Evolutionary conservation across 2,329 filamentous ascomycete species (phyloP), one percentile per base, ranked within the genome.

Genomic region (Alternaria atra): DNA sequence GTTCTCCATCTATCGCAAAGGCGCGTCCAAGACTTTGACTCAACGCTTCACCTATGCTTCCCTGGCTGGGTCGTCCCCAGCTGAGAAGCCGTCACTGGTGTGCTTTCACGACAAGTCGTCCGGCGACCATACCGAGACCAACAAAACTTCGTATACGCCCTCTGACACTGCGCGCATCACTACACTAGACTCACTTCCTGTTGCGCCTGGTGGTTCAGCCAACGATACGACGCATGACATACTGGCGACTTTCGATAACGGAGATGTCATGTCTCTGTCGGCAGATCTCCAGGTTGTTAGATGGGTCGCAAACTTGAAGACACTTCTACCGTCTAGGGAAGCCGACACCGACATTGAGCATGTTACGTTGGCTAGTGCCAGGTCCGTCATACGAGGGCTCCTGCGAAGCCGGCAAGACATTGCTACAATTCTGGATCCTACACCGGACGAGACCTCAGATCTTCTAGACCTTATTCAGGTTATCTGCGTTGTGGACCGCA

Each of bases 221-320:
- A 60, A 66, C 10, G 63, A 65, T n/a, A 55, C 63, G 7, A 65
- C 65, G 20, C 77, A 80, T 52, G 80, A 86, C 54, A 60, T 92
- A 2, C 67, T 92, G 23, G 82, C 83, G 2, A 82, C 91, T 1
- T 86, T 87, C 58, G 79, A 84, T 42, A 84, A 89, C 63, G 90
- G 90, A 35, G 84, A 88, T 59, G 79, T 91, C 20, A 70, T 86
- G 8, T 88, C 86, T 57, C 80, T 91, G 13, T 86, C 89, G 46
- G 85, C 86, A 2, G 87, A 90, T 55, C 68, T 81, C 12, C 63
- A 73, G 13, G 65, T 55, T 1, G 60, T 74, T 23, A 66, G 73
- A 53, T 81, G 79, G 79, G 65, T 68, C 15, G 66, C 67, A 32
- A 69, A 72, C 32, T 10, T 78, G 30, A 64, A 55, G 5, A 46